Base-by-base conservation (phyloP, 148 eudicot species). In the Polygonum maritimum region DNA sequence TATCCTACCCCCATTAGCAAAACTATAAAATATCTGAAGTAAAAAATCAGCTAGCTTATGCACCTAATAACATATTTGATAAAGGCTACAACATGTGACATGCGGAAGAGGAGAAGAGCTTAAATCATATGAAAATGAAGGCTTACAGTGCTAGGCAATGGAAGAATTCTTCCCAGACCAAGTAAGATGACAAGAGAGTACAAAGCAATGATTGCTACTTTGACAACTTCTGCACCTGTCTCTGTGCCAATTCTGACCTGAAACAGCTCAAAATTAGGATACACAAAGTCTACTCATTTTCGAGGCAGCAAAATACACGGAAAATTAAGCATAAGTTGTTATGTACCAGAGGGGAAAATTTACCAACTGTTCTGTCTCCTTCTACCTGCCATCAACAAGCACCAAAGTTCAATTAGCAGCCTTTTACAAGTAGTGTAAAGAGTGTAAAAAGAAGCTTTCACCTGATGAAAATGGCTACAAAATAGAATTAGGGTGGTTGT, bases 381-480 rank as follows among this genome's bases (percentile, higher is more conserved):
- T 92, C 80, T 70, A 95, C 85, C 99, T 92, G 85, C 38, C 71
- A 77, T 72, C 69, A 52, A 54, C 45, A 58, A 38, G 55, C 41
- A 73, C 45, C 48, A 31, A 38, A 12, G 67, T 14, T 75, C 76
- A 69, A 51, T 39, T 41, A 26, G 39, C 13, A 54, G 35, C 45
- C 15, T 1, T 14, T 45, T 26, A 62, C 9, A 71, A 69, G 1
- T 19, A 73, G 14, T 13, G 55, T 40, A 63, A 70, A 40, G n/a
- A 12, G 40, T 39, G 41, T 26, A 80, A 58, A 12, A 16, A 81
- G 74, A 74, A 77, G 33, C 7, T 38, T 73, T 65, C 41, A 90
- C 99, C 99, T 95, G 97, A 76, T 95, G 99, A 85, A 95, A 95
- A 81, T 95, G 99, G 83, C 99, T 95, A 74, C 99, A 95, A 57